Conservation (phyloP, 2,329 filamentous ascomycete genomes). For the Pestalotiopsis sp. region DNA sequence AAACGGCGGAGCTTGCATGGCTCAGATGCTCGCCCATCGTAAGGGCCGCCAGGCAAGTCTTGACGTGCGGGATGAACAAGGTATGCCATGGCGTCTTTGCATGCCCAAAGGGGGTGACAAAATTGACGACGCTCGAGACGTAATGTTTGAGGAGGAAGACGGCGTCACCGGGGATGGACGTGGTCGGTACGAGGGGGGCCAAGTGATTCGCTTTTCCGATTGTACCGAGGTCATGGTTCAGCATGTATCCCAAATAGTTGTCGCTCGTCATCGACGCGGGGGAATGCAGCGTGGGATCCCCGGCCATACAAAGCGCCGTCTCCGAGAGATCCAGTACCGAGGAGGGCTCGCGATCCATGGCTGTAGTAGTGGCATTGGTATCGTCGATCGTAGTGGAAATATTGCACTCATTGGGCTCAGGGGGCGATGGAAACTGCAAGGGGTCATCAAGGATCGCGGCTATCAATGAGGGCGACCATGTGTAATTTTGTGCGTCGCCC, state of each 20-base stretch:
- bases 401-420: not conserved
- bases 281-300: not conserved
- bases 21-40: constrained; percentile 36
- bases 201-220: not conserved
- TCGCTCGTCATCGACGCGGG: not conserved
- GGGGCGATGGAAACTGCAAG: not conserved
- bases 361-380: not conserved
- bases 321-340: not conserved
- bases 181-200: not conserved
- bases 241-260: not conserved
- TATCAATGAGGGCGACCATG: not conserved
- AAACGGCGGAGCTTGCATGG: constrained; percentile 37
- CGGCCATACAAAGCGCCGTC: constrained; percentile 1
- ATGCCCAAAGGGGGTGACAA: constrained; percentile 38
- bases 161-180: constrained; percentile 30
- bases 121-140: constrained; percentile 33
- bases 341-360: not conserved
- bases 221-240: not conserved
- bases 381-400: not conserved
- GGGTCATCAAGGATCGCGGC: not conserved
- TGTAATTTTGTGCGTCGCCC: not conserved
- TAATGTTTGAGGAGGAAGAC: constrained; percentile 41
- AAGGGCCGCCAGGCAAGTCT: constrained; percentile 36
- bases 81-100: constrained; percentile 43
- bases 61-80: constrained; percentile 39